A percentile compares a stretch with the other conserved stretches of the same genome.
Conservation (phyloP, 768 basidiomycete species). For the Terana coerulea region DNA sequence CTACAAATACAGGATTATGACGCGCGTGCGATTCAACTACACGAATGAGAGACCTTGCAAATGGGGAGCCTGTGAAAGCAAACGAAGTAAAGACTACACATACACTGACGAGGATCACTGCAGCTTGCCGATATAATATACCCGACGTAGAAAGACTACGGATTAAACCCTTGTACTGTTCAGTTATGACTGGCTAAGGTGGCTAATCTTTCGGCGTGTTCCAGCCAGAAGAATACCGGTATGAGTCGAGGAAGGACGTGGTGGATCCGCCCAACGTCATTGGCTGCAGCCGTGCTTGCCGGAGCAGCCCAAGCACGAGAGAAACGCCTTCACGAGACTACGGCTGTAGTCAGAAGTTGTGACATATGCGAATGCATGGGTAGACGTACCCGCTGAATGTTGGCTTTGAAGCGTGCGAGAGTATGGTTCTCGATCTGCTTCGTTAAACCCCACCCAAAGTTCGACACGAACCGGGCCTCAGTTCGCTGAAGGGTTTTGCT, state of each 20-base stretch:
- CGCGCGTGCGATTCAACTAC: constrained; percentile 1
- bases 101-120: neutral
- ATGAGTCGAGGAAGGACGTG: constrained; percentile 25
- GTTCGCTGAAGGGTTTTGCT: constrained; percentile 84
- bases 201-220: neutral
- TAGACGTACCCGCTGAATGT: constrained; percentile 71
- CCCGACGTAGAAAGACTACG: neutral
- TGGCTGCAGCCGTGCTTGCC: constrained; percentile 68
- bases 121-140: neutral
- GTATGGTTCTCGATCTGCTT: constrained; percentile 86
- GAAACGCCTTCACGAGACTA: constrained; percentile 88
- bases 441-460: constrained; percentile 88
- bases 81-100: constrained; percentile 4
- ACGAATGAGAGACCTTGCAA: constrained; percentile 2
- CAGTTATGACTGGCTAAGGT: no score
- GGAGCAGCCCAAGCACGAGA: constrained; percentile 71
- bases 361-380: neutral
- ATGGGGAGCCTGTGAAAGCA: neutral
- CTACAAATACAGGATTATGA: constrained; percentile 12
- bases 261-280: constrained; percentile 40
- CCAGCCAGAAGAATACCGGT: constrained; percentile 13
- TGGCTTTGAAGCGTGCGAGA: constrained; percentile 78
- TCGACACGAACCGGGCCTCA: constrained; percentile 82
- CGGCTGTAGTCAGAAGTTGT: constrained; percentile 1
- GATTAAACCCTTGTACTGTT: no score